Evolutionary conservation across 164 flowering plant genomes (phyloP).

Genomic region (Santalum album): DNA sequence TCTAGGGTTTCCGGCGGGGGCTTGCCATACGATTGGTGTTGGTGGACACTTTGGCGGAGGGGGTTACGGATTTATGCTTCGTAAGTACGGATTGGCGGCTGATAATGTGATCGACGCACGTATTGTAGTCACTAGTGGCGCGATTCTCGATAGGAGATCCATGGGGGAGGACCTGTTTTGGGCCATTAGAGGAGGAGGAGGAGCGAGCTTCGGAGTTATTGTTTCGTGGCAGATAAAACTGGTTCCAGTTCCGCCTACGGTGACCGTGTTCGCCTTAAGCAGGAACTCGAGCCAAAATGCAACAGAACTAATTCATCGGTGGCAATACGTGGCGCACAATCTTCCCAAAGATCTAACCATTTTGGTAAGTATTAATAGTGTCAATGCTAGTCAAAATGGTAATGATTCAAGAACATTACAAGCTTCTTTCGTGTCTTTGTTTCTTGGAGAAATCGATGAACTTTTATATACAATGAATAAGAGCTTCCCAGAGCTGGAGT

Average conservation of each 20-base stretch:
- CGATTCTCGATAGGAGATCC: no score
- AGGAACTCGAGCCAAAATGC: neutral
- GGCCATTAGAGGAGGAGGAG: neutral
- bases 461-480: neutral
- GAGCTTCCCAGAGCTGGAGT: neutral
- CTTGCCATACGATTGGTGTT: no score
- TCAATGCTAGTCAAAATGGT: neutral
- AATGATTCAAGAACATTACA: constrained; percentile 6
- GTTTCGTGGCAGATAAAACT: neutral
- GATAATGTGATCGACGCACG: no score
- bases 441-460: neutral
- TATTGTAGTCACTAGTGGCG: no score
- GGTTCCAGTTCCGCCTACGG: neutral
- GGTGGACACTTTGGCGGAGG: no score
- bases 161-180: no score
- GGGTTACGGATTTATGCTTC: no score
- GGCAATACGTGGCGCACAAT: neutral
- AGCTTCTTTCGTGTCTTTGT: constrained; percentile 18
- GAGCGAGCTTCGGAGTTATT: neutral
- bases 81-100: no score
- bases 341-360: neutral
- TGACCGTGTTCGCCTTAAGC: neutral
- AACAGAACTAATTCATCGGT: neutral
- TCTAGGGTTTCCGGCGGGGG: no score
- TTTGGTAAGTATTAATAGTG: neutral